phyloP scores from a whole-genome alignment of 257 asterid species.

The Anisodus tanguticus region DNA sequence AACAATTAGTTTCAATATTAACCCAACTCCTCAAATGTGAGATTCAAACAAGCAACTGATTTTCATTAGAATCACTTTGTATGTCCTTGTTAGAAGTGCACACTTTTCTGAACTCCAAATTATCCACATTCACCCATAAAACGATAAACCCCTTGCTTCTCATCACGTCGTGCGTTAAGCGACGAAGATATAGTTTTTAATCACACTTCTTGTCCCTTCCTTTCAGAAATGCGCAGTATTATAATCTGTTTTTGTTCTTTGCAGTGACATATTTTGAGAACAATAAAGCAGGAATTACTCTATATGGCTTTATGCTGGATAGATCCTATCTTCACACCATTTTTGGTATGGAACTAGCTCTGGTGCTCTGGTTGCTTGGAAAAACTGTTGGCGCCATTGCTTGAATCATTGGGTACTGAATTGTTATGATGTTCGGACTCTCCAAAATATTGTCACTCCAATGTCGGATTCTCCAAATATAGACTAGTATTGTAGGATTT shows the following conservation, averaged over 20 bases:
- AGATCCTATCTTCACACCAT: conserved; percentile 77
- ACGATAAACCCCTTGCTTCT: background rate
- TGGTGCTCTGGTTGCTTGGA: conserved; percentile 92
- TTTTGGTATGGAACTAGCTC: conserved; percentile 78
- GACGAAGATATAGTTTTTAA: background rate
- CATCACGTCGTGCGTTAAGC: background rate
- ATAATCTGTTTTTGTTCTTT: background rate
- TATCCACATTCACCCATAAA: background rate
- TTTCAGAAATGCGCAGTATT: background rate
- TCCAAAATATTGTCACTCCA: too few relatives aligned
- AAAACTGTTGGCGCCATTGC: conserved; percentile 73
- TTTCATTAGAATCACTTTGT: background rate
- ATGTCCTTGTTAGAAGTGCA: background rate
- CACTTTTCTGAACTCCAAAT: background rate
- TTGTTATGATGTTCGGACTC: too few relatives aligned
- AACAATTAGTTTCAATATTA: background rate
- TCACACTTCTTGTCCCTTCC: background rate
- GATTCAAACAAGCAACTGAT: background rate
- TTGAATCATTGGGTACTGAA: conserved; percentile 34
- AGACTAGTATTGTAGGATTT: background rate
- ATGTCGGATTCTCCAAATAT: too few relatives aligned
- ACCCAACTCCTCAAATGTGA: background rate
- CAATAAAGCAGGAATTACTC: conserved; percentile 86
- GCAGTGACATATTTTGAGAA: conserved; percentile 87
- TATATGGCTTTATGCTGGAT: conserved; percentile 92